A percentile compares a stretch with the other conserved stretches of the same genome.
These are phyloP conservation scores for Elymus sibiricus DNA, from an alignment of 176 grass and related monocot species.

Conservation along the genomic window DNA sequence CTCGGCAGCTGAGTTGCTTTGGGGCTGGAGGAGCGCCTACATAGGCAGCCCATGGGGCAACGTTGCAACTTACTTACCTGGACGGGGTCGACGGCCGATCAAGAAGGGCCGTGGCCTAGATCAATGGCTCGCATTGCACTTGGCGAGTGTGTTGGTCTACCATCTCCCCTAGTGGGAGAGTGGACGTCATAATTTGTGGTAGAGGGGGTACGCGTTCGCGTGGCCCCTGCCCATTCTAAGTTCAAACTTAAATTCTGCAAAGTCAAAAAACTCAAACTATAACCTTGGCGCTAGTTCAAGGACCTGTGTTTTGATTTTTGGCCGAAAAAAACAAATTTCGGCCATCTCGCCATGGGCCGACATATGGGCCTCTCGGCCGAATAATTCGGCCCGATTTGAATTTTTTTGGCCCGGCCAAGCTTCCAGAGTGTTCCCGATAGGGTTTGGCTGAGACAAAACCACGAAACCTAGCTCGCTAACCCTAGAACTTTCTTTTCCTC, in stretches of 20 bases:
- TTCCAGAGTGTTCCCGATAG: too few relatives aligned
- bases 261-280: too few relatives aligned
- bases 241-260: too few relatives aligned
- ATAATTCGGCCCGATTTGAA: too few relatives aligned
- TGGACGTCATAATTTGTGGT: constrained; percentile 37
- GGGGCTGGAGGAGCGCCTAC: neutral
- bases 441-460: too few relatives aligned
- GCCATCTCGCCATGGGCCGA: too few relatives aligned
- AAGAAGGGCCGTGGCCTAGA: constrained; percentile 11
- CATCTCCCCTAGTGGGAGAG: constrained; percentile 38
- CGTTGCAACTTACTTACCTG: constrained; percentile 25
- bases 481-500: too few relatives aligned
- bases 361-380: too few relatives aligned
- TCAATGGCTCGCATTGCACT: constrained; percentile 28
- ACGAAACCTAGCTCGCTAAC: too few relatives aligned
- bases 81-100: constrained; percentile 19
- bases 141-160: neutral
- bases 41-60: neutral
- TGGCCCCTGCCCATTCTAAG: neutral
- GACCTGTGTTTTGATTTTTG: neutral
- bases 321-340: too few relatives aligned
- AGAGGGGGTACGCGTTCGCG: constrained; percentile 40
- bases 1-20: neutral
- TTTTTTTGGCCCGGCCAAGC: too few relatives aligned
- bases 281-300: too few relatives aligned